Evolutionary conservation across 73 alveolate genomes (phyloP).

Genomic region (Halteria grandinella): DNA sequence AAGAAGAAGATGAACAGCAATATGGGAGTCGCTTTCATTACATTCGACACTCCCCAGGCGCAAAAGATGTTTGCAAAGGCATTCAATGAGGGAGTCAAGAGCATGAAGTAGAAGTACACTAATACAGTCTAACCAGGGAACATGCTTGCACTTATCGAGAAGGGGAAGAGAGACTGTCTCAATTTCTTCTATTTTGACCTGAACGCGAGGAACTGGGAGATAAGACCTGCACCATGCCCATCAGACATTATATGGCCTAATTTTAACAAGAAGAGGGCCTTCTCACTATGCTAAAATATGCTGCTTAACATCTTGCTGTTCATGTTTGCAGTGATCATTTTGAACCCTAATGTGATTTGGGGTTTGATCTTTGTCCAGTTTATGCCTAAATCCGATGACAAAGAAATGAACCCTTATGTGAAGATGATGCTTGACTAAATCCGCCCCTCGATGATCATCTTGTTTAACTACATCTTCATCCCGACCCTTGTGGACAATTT

Average conservation of each 20-base stretch:
- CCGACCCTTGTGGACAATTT: slow-evolving; percentile 76
- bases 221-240: slow-evolving; percentile 85
- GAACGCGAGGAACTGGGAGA: slow-evolving; percentile 82
- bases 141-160: no score
- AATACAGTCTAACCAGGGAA: no score
- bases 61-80: not conserved
- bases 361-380: slow-evolving; percentile 59
- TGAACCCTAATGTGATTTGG: no score
- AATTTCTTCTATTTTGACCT: no score
- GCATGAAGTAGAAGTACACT: not conserved
- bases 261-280: slow-evolving; percentile 71
- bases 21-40: slow-evolving; percentile 42
- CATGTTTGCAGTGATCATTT: slow-evolving; percentile 70
- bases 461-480: slow-evolving; percentile 80
- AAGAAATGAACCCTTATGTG: no score
- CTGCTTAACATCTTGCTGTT: slow-evolving; percentile 69
- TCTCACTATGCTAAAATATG: slow-evolving; percentile 67
- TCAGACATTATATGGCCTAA: slow-evolving; percentile 90
- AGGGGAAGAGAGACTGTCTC: no score
- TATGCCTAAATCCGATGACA: no score
- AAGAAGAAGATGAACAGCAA: not conserved
- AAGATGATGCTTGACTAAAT: no score
- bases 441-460: slow-evolving; percentile 75
- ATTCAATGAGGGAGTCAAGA: not conserved
- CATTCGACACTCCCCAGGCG: not conserved